Percentiles rank a stretch among this genome's conserved stretches.
Evolutionary conservation across 2,329 filamentous ascomycete species (phyloP).

Genomic region (Penicillium sclerotigenum): DNA sequence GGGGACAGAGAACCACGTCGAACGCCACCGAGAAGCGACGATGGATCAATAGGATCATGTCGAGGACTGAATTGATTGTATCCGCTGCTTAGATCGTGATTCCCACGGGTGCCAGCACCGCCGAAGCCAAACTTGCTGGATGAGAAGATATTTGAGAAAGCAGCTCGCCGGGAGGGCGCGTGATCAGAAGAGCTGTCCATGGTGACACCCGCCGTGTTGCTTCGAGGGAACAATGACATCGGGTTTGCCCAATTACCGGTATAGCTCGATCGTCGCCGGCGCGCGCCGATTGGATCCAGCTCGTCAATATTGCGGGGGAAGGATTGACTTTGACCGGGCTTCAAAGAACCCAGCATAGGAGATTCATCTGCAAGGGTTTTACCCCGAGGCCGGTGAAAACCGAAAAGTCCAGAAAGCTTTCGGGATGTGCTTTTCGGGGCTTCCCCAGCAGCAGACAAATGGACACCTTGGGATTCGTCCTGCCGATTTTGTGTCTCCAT

Average conservation of each 20-base stretch:
- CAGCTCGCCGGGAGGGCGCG: conserved; percentile 38
- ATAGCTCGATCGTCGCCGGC: conserved; percentile 55
- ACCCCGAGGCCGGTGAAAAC: conserved; percentile 58
- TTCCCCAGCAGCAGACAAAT: conserved; percentile 32
- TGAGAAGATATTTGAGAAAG: conserved; percentile 46
- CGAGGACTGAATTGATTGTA: conserved; percentile 49
- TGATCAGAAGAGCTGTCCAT: conserved; percentile 43
- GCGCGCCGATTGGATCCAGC: conserved; percentile 49
- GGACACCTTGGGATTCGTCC: conserved; percentile 37
- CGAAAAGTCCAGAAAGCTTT: conserved; percentile 57
- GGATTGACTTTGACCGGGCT: conserved; percentile 61
- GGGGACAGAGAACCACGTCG: conserved; percentile 46
- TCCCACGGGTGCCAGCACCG: conserved; percentile 30
- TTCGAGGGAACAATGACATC: conserved; percentile 48
- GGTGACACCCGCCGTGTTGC: conserved; percentile 43
- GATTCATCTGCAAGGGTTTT: conserved; percentile 60
- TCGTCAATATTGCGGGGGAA: conserved; percentile 56
- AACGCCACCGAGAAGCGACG: conserved; percentile 42
- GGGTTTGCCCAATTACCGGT: conserved; percentile 55
- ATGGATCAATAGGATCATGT: conserved; percentile 48
- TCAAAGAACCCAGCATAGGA: conserved; percentile 56
- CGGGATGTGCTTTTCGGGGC: conserved; percentile 47
- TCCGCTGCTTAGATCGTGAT: conserved; percentile 35
- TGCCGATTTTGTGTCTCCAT: conserved; percentile 41
- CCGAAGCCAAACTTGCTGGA: conserved; percentile 40